A percentile compares a stretch with the other conserved stretches of the same genome.
Conservation (phyloP, 495 filamentous ascomycete species). For the Penicillium waksmanii region DNA sequence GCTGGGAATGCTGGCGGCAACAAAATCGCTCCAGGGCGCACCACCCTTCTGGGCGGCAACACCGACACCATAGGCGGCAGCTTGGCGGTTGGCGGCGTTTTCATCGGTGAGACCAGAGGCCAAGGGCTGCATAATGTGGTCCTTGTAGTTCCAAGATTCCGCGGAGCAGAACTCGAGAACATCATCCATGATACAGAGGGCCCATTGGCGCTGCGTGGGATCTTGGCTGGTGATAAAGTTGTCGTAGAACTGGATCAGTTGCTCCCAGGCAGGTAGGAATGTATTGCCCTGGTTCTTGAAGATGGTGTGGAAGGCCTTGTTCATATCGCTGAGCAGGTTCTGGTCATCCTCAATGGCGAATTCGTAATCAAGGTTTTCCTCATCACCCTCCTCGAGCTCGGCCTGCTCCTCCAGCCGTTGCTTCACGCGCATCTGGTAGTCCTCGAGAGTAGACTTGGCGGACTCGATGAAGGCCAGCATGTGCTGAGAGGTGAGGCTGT, state of each 20-base stretch:
- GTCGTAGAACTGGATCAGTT: slow-evolving; percentile 80
- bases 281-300: slow-evolving; percentile 89
- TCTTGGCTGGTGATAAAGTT: slow-evolving; percentile 81
- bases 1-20: slow-evolving; percentile 73
- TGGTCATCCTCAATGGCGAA: slow-evolving; percentile 98
- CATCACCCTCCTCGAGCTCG: slow-evolving; percentile 80
- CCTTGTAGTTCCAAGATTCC: slow-evolving; percentile 79
- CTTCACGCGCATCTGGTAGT: slow-evolving; percentile 85
- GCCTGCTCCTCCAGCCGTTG: slow-evolving; percentile 76
- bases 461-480: slow-evolving; percentile 87
- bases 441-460: slow-evolving; percentile 80
- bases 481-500: slow-evolving; percentile 73
- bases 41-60: slow-evolving; percentile 95
- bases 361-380: slow-evolving; percentile 66
- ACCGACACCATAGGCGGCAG: slow-evolving; percentile 93
- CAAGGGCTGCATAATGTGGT: slow-evolving; percentile 83
- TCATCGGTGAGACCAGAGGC: slow-evolving; percentile 80
- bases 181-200: slow-evolving; percentile 97
- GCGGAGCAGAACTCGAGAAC: slow-evolving; percentile 94
- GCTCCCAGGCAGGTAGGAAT: slow-evolving; percentile 88
- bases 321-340: slow-evolving; percentile 97
- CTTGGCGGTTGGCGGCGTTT: slow-evolving; percentile 91
- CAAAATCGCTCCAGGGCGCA: slow-evolving; percentile 78
- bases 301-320: slow-evolving; percentile 99
- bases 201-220: slow-evolving; percentile 96